Base-by-base conservation (phyloP, 2,329 filamentous ascomycete genomes). In the Cadophora gregata region DNA sequence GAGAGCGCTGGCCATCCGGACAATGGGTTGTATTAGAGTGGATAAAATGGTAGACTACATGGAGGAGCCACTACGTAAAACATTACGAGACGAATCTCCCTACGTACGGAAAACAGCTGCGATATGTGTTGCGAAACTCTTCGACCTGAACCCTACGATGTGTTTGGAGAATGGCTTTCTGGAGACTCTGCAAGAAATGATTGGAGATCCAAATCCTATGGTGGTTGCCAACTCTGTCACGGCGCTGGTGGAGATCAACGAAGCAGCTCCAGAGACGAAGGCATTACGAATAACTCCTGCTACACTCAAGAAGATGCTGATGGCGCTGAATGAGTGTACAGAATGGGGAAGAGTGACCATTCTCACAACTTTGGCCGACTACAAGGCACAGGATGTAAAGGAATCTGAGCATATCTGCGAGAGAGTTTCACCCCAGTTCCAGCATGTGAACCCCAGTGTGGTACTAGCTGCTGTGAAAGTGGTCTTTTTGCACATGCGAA, bases 41-140 rank as follows among this genome's bases (percentile, higher is more conserved):
- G 96, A 98, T 74, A 99, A 99, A 81, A 99, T 99, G 93, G 93
- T 98, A 71, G 96, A 99, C 78, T 99, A 99, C 79, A 98, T 99
- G 95, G 96, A 98, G 79, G 96, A 99, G 77, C 96, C 96, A 16
- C 81, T 99, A 70, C 88, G 96, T 74, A 99, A 99, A 82, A 99
- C 96, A 14, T 83, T 99, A 72, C 89, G 93, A 79, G 96, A 99
- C 81, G 96, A 99, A 80, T 98, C 95, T 59, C 96, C 96, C 0
- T 99, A 99, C 79, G 96, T 99, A 68, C 92, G 96, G 74, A 99
- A 99, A 83, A 99, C 96, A 1, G 96, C 96, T 51, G 96, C 95
- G 48, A 96, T 99, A 72, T 98, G 96, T 78, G 96, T 99, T 53
- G 96, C 96, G 62, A 99, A 99, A 81, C 88, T 99, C 7, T 99